These are phyloP conservation scores for Oryza glaberrima DNA, from an alignment of 176 grass and related monocot genomes.

Conservation along the genomic window DNA sequence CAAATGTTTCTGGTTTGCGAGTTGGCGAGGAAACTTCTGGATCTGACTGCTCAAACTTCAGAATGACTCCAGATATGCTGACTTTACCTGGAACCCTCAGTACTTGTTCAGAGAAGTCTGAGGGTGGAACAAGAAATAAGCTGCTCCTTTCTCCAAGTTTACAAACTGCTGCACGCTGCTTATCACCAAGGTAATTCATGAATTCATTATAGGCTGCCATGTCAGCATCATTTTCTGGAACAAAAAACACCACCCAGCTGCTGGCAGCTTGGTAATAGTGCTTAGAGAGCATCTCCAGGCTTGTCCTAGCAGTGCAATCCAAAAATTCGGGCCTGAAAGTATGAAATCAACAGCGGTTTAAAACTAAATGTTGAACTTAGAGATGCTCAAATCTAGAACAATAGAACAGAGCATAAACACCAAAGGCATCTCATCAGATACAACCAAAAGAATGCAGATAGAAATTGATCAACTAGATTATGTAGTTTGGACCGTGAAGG, in stretches of 20 bases:
- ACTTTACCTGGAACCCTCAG: conserved; percentile 93
- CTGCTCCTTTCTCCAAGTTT: conserved; percentile 84
- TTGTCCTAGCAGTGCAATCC: conserved; percentile 88
- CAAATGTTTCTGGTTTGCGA: conserved; percentile 37
- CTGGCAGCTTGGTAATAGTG: conserved; percentile 86
- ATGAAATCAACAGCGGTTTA: conserved; percentile 27
- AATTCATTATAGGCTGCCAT: conserved; percentile 94
- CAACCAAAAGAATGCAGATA: background rate
- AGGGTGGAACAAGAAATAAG: conserved; percentile 94
- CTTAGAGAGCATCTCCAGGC: conserved; percentile 89
- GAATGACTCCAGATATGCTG: conserved; percentile 93
- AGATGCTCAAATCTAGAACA: background rate
- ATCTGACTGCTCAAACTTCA: conserved; percentile 74
- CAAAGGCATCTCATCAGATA: background rate
- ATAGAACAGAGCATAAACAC: background rate
- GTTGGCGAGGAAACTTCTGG: conserved; percentile 50
- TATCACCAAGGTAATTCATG: conserved; percentile 95
- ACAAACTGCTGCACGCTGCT: conserved; percentile 89
- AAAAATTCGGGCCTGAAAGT: conserved; percentile 78
- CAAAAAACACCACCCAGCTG: conserved; percentile 97
- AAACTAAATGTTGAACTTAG: background rate
- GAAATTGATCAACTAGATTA: background rate
- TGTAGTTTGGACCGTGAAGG: background rate
- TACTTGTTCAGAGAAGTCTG: conserved; percentile 92
- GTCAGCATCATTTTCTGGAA: conserved; percentile 87